Base-by-base conservation (phyloP, 164 flowering plant species). In the Stephania yunnanensis region DNA sequence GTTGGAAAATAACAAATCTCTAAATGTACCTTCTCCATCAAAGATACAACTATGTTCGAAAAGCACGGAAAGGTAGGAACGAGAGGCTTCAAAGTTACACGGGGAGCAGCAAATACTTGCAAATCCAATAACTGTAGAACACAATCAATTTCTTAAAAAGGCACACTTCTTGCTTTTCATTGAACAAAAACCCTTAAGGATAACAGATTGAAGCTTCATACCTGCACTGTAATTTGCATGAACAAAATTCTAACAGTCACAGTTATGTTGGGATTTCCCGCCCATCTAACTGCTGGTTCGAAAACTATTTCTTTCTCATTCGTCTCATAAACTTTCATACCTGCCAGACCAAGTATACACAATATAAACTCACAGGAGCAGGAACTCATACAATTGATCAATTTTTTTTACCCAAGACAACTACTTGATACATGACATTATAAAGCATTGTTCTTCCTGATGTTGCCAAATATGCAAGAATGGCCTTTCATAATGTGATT, bases 11-110 rank as follows among this genome's bases (percentile, higher is more conserved):
- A 12, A 13, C 15, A 42, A 58, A 61, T 10, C 6, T 64, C 20
- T 29, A 3, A 44, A 63, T 75, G 70, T 80, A 92, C 99, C 90
- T 88, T 92, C 69, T 91, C 94, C 91, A 94, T 82, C 78, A 95
- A 81, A 58, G 94, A 92, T 2, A 91, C 85, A 42, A 80, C 74
- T 66, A 88, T 79, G 78, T 71, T 88, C 48, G 87, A 83, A 81
- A 95, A 95, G 82, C 98, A 95, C 70, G 99, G 99, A 77, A 95
- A 91, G 17, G 90, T 79, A 7, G 99, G 92, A 65, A 95, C 97
- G 7, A 95, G 94, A 68, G 97, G 98, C 81, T 86, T 90, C 85
- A 93, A 77, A 72, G 89, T 76, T 74, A 93, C 74, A 66, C 98
- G 87, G 7, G 96, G 91, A 48, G 88, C 69, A 17, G 79, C 80